phyloP scores from a whole-genome alignment of 768 basidiomycete genomes.

The Russula compacta region DNA sequence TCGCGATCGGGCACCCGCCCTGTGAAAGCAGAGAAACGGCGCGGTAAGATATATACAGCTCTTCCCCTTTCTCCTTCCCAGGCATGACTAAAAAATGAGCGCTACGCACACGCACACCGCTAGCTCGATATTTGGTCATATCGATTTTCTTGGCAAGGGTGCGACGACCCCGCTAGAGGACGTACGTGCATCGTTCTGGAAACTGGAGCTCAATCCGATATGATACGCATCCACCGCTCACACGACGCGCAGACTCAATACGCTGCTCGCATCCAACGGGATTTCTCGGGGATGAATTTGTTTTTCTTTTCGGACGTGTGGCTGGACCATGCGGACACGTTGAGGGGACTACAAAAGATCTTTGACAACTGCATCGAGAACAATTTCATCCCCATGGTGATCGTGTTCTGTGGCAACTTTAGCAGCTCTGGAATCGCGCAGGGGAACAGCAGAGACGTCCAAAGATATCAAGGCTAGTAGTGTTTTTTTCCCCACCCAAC shows the following conservation, averaged over 20 bases:
- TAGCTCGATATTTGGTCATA: constrained; percentile 90
- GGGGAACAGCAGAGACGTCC: constrained; percentile 69
- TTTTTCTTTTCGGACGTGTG: constrained; percentile 95
- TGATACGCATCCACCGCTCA: not conserved
- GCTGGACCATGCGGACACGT: constrained; percentile 81
- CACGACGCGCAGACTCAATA: constrained; percentile 39
- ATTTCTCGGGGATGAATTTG: constrained; percentile 71
- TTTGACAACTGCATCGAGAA: constrained; percentile 87
- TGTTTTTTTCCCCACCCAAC: not conserved
- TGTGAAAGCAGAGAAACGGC: constrained; percentile 84
- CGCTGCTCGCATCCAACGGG: constrained; percentile 51
- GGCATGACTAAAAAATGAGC: not conserved
- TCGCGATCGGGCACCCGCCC: constrained; percentile 95
- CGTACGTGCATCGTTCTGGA: constrained; percentile 36
- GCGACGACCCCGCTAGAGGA: constrained; percentile 86
- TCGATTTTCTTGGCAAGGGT: constrained; percentile 95
- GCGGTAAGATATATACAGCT: constrained; percentile 39
- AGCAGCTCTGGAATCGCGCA: constrained; percentile 72
- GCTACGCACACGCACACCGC: not conserved
- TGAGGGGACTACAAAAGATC: constrained; percentile 72
- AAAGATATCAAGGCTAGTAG: constrained; percentile 71
- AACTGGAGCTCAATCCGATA: too few relatives aligned
- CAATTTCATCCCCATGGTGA: constrained; percentile 77
- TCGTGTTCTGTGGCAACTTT: constrained; percentile 94
- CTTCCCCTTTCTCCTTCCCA: not conserved